Percentiles rank a stretch among this genome's conserved stretches.
Evolutionary conservation across 345 rosid species (phyloP).

Genomic region (Syzygium grande): DNA sequence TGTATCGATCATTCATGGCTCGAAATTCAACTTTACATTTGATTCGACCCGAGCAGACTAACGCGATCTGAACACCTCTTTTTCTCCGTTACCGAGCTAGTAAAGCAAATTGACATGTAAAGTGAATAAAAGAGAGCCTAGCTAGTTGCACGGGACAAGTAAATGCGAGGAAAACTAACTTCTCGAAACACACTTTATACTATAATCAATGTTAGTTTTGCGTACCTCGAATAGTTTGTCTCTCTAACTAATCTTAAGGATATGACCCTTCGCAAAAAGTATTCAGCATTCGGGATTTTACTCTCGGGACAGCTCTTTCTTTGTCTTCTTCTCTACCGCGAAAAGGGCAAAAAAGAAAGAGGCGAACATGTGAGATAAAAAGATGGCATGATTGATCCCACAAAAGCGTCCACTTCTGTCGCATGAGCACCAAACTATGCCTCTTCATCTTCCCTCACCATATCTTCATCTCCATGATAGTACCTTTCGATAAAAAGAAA

Average conservation of each 20-base stretch:
- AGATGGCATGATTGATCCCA: background rate
- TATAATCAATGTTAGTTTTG: background rate
- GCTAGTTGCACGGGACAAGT: accelerated
- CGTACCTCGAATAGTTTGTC: too few relatives aligned
- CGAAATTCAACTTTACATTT: background rate
- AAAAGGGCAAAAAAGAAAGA: background rate
- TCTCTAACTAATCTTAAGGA: background rate
- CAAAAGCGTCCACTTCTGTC: background rate
- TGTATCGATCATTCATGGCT: background rate
- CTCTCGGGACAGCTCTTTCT: background rate
- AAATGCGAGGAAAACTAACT: background rate
- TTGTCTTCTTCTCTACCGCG: background rate
- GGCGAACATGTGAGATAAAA: background rate
- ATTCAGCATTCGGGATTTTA: background rate
- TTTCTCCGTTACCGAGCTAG: accelerated
- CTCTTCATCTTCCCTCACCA: background rate
- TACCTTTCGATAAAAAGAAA: background rate
- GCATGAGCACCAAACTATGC: background rate
- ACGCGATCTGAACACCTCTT: too few relatives aligned
- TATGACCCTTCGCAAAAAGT: background rate
- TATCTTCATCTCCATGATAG: background rate
- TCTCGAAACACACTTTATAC: background rate
- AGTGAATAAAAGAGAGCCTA: background rate
- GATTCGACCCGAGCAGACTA: background rate
- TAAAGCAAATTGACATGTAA: background rate